Evolutionary conservation across 1,284 basidiomycete species (phyloP).

Genomic region (Flammula alnicola): DNA sequence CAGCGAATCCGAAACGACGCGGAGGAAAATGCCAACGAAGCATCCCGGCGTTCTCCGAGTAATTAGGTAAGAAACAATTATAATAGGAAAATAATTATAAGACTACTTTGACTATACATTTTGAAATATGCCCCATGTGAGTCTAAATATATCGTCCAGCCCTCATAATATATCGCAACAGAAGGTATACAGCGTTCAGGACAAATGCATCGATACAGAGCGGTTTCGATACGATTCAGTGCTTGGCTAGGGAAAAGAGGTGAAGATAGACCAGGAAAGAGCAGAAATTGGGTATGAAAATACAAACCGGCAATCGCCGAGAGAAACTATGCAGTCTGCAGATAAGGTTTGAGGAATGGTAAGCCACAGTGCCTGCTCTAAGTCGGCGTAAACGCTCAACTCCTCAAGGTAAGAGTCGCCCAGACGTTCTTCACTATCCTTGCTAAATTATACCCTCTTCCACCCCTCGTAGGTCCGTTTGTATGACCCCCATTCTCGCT

Average conservation of each 20-base stretch:
- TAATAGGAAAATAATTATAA: neutral
- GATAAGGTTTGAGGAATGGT: slow-evolving; percentile 41
- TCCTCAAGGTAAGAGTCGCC: slow-evolving; percentile 48
- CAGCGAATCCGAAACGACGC: slow-evolving; percentile 19
- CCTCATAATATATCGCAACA: neutral
- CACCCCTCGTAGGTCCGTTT: slow-evolving; percentile 40
- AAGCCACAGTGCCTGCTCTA: slow-evolving; percentile 42
- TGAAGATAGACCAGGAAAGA: too few relatives aligned
- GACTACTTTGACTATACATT: slow-evolving; percentile 3
- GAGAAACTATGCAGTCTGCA: slow-evolving; percentile 42
- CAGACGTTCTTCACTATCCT: slow-evolving; percentile 25
- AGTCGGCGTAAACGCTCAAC: slow-evolving; percentile 44
- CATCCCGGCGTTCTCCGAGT: slow-evolving; percentile 20
- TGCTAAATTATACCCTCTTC: slow-evolving; percentile 28
- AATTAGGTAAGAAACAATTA: slow-evolving; percentile 14
- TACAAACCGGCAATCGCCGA: slow-evolving; percentile 39
- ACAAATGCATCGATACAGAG: neutral
- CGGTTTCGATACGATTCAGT: neutral
- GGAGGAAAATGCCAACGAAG: slow-evolving; percentile 20
- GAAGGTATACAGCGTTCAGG: too few relatives aligned
- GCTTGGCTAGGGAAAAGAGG: too few relatives aligned
- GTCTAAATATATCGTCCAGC: slow-evolving; percentile 8
- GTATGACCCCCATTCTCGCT: slow-evolving; percentile 8
- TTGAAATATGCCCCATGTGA: neutral
- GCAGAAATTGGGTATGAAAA: too few relatives aligned